Evolutionary conservation across 2,329 filamentous ascomycete genomes (phyloP).

Genomic region (Leptodontidium sp.): DNA sequence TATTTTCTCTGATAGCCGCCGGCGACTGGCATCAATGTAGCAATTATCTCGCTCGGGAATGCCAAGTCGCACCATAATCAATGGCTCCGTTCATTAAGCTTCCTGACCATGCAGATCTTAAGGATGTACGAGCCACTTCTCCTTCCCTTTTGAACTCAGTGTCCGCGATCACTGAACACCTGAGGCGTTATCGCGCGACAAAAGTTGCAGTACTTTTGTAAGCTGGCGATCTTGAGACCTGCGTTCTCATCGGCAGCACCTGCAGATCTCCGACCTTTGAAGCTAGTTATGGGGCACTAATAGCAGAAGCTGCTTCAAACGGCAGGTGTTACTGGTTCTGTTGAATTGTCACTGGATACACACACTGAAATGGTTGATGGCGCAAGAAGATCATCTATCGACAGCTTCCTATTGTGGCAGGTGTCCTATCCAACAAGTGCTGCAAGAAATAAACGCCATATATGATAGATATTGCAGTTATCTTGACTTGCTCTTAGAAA

Average conservation of each 20-base stretch:
- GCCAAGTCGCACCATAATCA: too few species aligned
- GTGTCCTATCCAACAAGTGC: background rate
- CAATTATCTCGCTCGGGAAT: too few species aligned
- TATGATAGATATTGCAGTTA: background rate
- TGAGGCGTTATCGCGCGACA: background rate
- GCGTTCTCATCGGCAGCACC: background rate
- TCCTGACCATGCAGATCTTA: background rate
- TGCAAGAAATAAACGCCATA: background rate
- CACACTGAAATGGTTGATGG: background rate
- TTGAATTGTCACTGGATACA: background rate
- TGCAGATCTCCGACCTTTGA: background rate
- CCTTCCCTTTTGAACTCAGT: constrained; percentile 8
- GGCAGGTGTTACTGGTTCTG: background rate
- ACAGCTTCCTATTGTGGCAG: background rate
- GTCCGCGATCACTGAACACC: background rate
- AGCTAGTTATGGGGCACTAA: background rate
- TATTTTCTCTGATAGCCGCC: too few species aligned
- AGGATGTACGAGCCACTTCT: background rate
- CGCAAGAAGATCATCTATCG: background rate
- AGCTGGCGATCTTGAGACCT: background rate
- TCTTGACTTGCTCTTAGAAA: background rate
- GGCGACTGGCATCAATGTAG: too few species aligned
- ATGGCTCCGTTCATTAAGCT: background rate
- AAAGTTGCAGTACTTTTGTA: background rate
- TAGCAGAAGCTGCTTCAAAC: background rate